phyloP scores from a whole-genome alignment of 2,329 filamentous ascomycete species.

The Pseudogymnoascus sp. region DNA sequence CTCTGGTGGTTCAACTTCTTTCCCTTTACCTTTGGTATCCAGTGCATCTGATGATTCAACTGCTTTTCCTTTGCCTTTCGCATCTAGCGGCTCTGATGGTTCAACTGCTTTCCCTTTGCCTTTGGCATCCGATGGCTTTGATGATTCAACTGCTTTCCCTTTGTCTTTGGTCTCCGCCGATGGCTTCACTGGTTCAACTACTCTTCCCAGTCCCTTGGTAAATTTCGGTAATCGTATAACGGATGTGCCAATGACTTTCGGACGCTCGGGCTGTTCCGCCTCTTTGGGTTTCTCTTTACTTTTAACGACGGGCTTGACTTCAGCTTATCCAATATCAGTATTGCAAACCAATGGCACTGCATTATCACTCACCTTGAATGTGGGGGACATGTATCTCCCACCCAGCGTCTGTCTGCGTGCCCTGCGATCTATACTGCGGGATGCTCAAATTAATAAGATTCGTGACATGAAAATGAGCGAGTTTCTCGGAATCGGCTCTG shows the following conservation, averaged over 20 bases:
- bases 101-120: not conserved
- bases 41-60: not conserved
- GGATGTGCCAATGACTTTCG: not conserved
- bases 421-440: not conserved
- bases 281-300: not conserved
- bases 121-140: not conserved
- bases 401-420: not conserved
- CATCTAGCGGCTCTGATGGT: not conserved
- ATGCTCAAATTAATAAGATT: not conserved
- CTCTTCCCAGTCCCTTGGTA: not conserved
- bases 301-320: not conserved
- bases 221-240: not conserved
- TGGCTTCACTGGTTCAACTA: not conserved
- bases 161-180: not conserved
- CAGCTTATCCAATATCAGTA: not conserved
- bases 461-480: not conserved
- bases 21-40: not conserved
- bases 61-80: not conserved
- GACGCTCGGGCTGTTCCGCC: not conserved
- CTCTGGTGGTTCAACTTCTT: not conserved
- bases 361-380: not conserved
- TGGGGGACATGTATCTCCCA: not conserved
- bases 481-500: not conserved
- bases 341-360: not conserved
- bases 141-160: not conserved